phyloP scores from a whole-genome alignment of 257 asterid species.

The Solanum tacnaense region DNA sequence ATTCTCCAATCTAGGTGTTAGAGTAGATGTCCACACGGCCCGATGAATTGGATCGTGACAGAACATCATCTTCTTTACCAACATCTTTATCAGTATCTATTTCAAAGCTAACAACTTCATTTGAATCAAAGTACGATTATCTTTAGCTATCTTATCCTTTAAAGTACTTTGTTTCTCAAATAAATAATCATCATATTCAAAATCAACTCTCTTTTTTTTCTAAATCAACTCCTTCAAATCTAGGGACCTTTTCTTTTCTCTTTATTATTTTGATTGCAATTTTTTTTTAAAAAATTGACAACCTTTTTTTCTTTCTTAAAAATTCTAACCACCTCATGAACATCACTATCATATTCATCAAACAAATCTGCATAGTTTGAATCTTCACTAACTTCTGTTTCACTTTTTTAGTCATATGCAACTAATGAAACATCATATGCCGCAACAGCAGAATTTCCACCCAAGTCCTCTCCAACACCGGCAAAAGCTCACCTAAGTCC shows the following conservation, averaged over 20 bases:
- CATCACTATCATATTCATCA: background rate
- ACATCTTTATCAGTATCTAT: background rate
- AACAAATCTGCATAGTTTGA: background rate
- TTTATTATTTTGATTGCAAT: background rate
- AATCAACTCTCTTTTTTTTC: background rate
- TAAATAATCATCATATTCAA: background rate
- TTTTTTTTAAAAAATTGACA: background rate
- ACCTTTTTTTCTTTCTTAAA: background rate
- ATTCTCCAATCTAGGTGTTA: too few relatives aligned
- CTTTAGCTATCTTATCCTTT: background rate
- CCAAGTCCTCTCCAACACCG: too few relatives aligned
- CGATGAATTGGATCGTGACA: background rate
- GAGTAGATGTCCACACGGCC: too few relatives aligned
- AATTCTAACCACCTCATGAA: background rate
- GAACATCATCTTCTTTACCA: background rate
- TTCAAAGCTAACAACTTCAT: background rate
- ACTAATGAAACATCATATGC: too few relatives aligned
- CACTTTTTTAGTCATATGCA: background rate
- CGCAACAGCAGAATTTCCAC: too few relatives aligned
- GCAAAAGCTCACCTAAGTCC: too few relatives aligned
- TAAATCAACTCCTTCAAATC: background rate
- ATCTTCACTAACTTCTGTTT: background rate
- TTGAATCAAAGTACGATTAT: background rate
- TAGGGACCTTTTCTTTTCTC: too few relatives aligned
- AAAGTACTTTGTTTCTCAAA: background rate